These are phyloP conservation scores for Ceratocystis variospora DNA, from an alignment of 2,329 filamentous ascomycete species.

Conservation along the genomic window DNA sequence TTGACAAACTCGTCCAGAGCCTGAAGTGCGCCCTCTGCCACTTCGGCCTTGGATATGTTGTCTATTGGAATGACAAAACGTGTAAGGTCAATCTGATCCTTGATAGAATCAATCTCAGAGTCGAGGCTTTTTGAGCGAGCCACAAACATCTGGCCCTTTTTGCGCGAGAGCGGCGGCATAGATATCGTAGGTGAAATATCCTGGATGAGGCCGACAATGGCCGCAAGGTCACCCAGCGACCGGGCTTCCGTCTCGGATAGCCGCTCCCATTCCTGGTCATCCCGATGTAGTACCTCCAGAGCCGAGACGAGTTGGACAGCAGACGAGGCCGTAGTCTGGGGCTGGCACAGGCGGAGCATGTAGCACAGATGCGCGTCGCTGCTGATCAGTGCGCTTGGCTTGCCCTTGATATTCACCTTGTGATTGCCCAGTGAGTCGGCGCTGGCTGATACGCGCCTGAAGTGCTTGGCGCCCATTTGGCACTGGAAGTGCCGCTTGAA, in stretches of 20 bases:
- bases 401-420: constrained; percentile 30
- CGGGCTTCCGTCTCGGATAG: constrained; percentile 27
- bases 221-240: constrained; percentile 27
- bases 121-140: constrained; percentile 26
- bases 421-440: constrained; percentile 28
- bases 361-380: constrained; percentile 31
- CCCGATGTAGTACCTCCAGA: constrained; percentile 28
- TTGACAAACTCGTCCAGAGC: constrained; percentile 28
- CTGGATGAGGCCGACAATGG: constrained; percentile 30
- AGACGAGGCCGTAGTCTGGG: constrained; percentile 26
- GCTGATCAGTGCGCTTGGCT: constrained; percentile 29
- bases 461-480: constrained; percentile 28
- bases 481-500: constrained; percentile 32
- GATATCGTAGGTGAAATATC: constrained; percentile 27
- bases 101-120: constrained; percentile 29
- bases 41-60: constrained; percentile 30
- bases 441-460: constrained; percentile 29
- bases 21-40: constrained; percentile 27
- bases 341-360: constrained; percentile 31
- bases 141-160: constrained; percentile 30
- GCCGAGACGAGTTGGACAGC: constrained; percentile 36
- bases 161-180: constrained; percentile 29
- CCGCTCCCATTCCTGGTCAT: constrained; percentile 27
- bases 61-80: constrained; percentile 31
- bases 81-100: constrained; percentile 28